Evolutionary conservation across 768 basidiomycete species (phyloP).

Genomic region (Boletus reticulatus): DNA sequence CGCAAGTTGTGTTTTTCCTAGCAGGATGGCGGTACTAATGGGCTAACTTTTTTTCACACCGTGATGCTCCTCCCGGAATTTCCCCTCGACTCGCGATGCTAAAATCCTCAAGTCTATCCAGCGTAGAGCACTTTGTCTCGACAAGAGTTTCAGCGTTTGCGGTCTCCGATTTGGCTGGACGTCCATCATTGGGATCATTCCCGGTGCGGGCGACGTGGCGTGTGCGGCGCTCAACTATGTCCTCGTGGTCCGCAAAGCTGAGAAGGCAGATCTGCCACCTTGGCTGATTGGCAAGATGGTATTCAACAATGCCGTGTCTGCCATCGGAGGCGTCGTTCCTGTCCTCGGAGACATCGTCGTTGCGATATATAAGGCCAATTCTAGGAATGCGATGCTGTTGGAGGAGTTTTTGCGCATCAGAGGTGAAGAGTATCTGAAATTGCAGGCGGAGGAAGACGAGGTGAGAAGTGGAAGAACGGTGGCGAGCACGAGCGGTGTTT

Average conservation of each 20-base stretch:
- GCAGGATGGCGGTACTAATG: background rate
- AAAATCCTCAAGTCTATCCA: slow-evolving; percentile 74
- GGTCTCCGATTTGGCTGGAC: slow-evolving; percentile 88
- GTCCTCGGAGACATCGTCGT: slow-evolving; percentile 73
- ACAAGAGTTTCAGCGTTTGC: slow-evolving; percentile 79
- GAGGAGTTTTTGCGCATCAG: slow-evolving; percentile 82
- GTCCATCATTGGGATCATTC: slow-evolving; percentile 74
- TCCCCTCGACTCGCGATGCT: slow-evolving; percentile 66
- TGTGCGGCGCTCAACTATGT: slow-evolving; percentile 67
- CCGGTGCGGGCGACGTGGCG: slow-evolving; percentile 64
- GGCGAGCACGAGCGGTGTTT: slow-evolving; percentile 14
- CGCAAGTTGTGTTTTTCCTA: slow-evolving; percentile 42
- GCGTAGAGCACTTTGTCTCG: slow-evolving; percentile 77
- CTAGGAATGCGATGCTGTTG: slow-evolving; percentile 80
- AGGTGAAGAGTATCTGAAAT: slow-evolving; percentile 67
- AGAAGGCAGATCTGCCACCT: slow-evolving; percentile 62
- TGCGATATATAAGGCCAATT: slow-evolving; percentile 84
- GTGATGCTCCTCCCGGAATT: slow-evolving; percentile 71
- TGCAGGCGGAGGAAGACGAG: slow-evolving; percentile 37
- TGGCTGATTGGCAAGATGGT: slow-evolving; percentile 78
- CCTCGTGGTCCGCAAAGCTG: slow-evolving; percentile 74
- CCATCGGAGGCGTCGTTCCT: slow-evolving; percentile 65
- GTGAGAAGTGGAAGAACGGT: slow-evolving; percentile 12
- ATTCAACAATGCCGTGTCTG: slow-evolving; percentile 69
- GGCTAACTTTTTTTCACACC: slow-evolving; percentile 38